Base-by-base conservation (phyloP, 2,329 filamentous ascomycete genomes). In the Fusarium sp. region DNA sequence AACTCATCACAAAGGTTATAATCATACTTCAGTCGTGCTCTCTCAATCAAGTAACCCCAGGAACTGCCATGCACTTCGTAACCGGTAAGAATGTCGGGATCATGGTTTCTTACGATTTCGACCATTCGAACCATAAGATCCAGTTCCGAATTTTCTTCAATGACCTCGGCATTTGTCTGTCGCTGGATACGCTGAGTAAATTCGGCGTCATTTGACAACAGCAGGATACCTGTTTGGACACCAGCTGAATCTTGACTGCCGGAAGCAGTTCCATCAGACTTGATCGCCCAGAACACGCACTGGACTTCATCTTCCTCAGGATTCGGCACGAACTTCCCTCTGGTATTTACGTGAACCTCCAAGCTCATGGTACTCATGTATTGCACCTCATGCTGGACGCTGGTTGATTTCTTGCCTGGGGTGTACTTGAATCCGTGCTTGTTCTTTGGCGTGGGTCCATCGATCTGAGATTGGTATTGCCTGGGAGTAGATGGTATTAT, bases 311-410 rank as follows among this genome's bases (percentile, higher is more conserved):
- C 96, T 75, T 97, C 89, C 75, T 96, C 94, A 0, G 96, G 96
- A 78, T 99, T 95, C 2, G 96, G 95, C 6, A 94, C 89, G 14
- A 98, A 87, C 55, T 90, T 91, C 12, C 90, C 94, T 63, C 96
- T 89, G 8, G 93, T 96, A 76, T 97, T 98, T 70, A 97, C 92
- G 79, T 99, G 96, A 9, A 98, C 84, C 80, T 99, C 96, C 12
- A 99, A 83, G 75, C 95, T 97, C 94, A 99, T 95, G 24, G 93
- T 94, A 75, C 94, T 98, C 96, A 99, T 98, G 81, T 98, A 97
- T 76, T 96, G 93, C 6, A 90, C 91, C 81, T 97, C 94, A 74
- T 96, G 93, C 78, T 94, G 90, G 24, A 97, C 91, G 74, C 91
- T 94, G 1, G 92, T 93, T 4, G 91, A 91, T 74, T 91, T 90